Evolutionary conservation across 495 filamentous ascomycete genomes (phyloP).

Genomic region (Penicillium taxi): DNA sequence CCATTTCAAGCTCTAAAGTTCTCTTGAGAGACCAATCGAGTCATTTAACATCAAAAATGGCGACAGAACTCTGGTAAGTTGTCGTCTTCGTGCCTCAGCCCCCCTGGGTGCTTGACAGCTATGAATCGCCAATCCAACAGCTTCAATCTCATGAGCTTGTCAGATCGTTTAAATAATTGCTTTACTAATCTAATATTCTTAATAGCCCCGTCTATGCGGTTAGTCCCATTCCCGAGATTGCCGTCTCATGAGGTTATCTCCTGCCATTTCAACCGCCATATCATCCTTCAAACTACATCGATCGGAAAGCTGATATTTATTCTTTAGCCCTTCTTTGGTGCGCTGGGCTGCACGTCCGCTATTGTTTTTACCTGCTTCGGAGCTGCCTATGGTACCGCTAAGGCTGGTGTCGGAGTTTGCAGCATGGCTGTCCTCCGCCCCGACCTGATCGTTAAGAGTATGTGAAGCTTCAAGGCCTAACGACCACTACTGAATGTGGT

Average conservation of each 20-base stretch:
- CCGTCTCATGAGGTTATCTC: slow-evolving; percentile 1
- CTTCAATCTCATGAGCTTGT: slow-evolving; percentile 3
- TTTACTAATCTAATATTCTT: slow-evolving; percentile 32
- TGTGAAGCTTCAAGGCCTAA: slow-evolving; percentile 22
- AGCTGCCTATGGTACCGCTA: slow-evolving; percentile 96
- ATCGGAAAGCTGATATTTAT: slow-evolving; percentile 20
- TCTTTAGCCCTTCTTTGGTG: slow-evolving; percentile 92
- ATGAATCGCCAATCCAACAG: slow-evolving; percentile 23
- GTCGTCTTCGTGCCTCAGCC: slow-evolving; percentile 26
- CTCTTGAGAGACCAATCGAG: slow-evolving; percentile 7
- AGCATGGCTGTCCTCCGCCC: slow-evolving; percentile 96
- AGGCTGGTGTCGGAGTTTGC: slow-evolving; percentile 97
- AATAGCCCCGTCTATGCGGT: slow-evolving; percentile 96
- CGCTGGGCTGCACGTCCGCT: slow-evolving; percentile 96
- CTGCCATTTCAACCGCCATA: slow-evolving; percentile 6
- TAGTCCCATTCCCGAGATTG: slow-evolving; percentile 44
- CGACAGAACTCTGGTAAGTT: slow-evolving; percentile 60
- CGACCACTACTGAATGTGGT: neutral
- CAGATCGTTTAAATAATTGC: too few relatives aligned
- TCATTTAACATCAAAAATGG: slow-evolving; percentile 42
- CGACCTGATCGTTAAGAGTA: slow-evolving; percentile 99
- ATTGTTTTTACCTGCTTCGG: slow-evolving; percentile 99
- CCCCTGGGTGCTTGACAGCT: slow-evolving; percentile 21
- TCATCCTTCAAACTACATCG: slow-evolving; percentile 8
- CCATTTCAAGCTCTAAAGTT: slow-evolving; percentile 12